Evolutionary conservation across 2,329 filamentous ascomycete species (phyloP).

Genomic region (Diplocarpon rosae): DNA sequence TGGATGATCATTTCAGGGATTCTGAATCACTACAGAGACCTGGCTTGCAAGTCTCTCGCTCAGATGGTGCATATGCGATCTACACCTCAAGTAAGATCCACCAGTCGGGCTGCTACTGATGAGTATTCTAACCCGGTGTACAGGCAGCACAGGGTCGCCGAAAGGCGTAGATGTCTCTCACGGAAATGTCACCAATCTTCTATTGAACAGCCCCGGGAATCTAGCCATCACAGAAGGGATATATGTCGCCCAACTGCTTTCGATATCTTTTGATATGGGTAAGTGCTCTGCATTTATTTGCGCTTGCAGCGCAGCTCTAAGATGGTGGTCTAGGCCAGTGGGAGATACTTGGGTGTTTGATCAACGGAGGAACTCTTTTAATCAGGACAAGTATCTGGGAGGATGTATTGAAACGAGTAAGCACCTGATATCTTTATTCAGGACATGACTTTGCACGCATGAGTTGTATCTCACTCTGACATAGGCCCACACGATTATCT

Average conservation of each 20-base stretch:
- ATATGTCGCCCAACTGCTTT: conserved; percentile 44
- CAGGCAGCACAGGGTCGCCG: conserved; percentile 59
- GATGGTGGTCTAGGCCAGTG: conserved; percentile 37
- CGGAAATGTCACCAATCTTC: conserved; percentile 41
- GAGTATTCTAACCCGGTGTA: conserved; percentile 4
- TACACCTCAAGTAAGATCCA: conserved; percentile 21
- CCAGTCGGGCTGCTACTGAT: conserved; percentile 33
- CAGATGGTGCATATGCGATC: conserved; percentile 18
- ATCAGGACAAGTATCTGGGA: conserved; percentile 41
- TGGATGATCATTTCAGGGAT: conserved; percentile 6
- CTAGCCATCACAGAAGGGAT: conserved; percentile 39
- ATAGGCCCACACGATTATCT: conserved; percentile 36
- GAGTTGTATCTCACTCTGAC: background rate
- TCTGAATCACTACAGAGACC: conserved; percentile 3
- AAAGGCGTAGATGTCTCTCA: conserved; percentile 67
- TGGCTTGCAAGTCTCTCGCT: conserved; percentile 4
- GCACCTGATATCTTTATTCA: background rate
- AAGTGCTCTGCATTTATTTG: conserved; percentile 18
- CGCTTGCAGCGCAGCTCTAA: background rate
- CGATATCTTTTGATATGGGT: conserved; percentile 53
- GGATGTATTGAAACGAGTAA: conserved; percentile 35
- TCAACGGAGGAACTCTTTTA: conserved; percentile 46
- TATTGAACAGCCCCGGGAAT: conserved; percentile 39
- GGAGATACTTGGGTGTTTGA: conserved; percentile 46
- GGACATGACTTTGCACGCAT: background rate